Evolutionary conservation across 352 stramenopile species (phyloP).

Genomic region (Pythium pectinolyticum): DNA sequence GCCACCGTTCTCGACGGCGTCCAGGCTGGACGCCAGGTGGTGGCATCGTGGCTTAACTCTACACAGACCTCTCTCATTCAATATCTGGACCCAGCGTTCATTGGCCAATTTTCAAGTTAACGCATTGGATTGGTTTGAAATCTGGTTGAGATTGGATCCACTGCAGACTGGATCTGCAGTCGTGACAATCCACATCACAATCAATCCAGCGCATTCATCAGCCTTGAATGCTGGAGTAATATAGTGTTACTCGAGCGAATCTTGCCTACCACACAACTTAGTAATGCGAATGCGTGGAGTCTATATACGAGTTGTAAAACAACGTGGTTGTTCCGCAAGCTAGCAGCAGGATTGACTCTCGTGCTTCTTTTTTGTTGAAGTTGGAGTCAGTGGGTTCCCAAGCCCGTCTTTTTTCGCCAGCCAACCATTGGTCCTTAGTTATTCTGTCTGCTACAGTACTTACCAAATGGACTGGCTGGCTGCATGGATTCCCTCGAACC

Average conservation of each 20-base stretch:
- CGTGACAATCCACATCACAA: too few species aligned
- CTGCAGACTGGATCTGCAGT: too few species aligned
- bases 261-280: too few species aligned
- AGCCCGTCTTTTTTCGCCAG: conserved; percentile 21
- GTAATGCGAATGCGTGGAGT: too few species aligned
- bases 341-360: neutral
- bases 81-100: neutral
- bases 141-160: neutral
- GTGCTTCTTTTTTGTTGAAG: conserved; percentile 73
- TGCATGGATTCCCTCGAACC: conserved; percentile 11
- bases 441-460: conserved; percentile 25
- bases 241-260: too few species aligned
- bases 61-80: neutral
- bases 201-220: too few species aligned
- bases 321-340: too few species aligned
- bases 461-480: conserved; percentile 9
- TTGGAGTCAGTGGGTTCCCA: conserved; percentile 29
- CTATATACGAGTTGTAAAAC: too few species aligned
- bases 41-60: neutral
- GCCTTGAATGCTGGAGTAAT: too few species aligned
- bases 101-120: neutral
- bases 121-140: neutral
- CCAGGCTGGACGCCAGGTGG: neutral
- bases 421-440: conserved; percentile 24
- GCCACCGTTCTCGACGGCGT: too few species aligned